These are phyloP conservation scores for Adansonia gregorii DNA, from an alignment of 441 rosid species.

Conservation along the genomic window DNA sequence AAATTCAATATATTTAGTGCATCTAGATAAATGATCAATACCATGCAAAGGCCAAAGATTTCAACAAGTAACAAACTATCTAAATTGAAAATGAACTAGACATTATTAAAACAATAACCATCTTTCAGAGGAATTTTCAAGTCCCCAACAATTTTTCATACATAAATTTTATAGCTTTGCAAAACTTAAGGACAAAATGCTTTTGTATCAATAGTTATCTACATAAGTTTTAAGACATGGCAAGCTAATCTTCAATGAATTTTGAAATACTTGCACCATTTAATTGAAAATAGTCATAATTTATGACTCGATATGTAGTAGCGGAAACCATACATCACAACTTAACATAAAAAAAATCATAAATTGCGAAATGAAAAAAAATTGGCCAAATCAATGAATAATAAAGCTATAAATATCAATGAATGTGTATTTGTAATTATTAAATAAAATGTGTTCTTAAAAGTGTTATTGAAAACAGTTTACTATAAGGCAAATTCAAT, in stretches of 20 bases:
- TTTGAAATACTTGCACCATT: not conserved
- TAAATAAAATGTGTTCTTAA: constrained; percentile 1
- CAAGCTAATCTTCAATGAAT: not conserved
- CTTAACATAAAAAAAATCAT: not conserved
- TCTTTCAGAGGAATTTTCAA: not conserved
- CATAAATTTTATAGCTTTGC: not conserved
- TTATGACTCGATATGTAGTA: constrained; percentile 4
- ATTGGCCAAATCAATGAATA: not conserved
- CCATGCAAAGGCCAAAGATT: constrained; percentile 5
- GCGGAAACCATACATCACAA: not conserved
- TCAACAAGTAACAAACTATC: constrained; percentile 2
- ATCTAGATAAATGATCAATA: not conserved
- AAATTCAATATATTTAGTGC: not conserved
- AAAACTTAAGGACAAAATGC: constrained; percentile 5
- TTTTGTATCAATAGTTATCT: not conserved
- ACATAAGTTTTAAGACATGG: not conserved
- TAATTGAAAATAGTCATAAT: not conserved
- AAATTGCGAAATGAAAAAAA: not conserved
- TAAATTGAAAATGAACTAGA: not conserved
- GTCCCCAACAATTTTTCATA: constrained; percentile 7
- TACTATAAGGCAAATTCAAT: not conserved
- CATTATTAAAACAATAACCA: constrained; percentile 9
- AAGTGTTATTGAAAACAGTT: not conserved
- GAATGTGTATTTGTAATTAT: not conserved
- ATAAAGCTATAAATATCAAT: not conserved